Evolutionary conservation across 306 rosid genomes (phyloP).

Genomic region (Dryas octopetala): DNA sequence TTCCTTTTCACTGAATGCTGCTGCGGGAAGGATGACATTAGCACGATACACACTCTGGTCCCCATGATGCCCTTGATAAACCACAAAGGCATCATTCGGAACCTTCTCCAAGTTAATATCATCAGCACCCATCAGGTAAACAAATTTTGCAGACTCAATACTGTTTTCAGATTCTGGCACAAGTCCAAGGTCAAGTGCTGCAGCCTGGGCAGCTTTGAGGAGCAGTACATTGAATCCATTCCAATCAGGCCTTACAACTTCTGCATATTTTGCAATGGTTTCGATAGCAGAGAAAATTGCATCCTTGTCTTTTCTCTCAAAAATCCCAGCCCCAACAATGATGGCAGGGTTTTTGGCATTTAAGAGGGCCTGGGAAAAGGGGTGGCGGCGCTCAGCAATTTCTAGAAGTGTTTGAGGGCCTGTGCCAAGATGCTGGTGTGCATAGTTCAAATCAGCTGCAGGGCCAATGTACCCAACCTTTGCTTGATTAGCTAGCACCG

Average conservation of each 20-base stretch:
- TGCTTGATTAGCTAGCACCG: constrained; percentile 72
- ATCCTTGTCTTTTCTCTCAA: constrained; percentile 86
- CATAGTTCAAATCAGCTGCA: constrained; percentile 71
- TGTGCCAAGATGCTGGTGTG: constrained; percentile 80
- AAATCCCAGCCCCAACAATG: constrained; percentile 82
- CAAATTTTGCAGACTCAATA: constrained; percentile 79
- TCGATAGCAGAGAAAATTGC: constrained; percentile 72
- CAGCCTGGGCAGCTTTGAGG: constrained; percentile 94
- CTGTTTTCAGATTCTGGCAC: constrained; percentile 82
- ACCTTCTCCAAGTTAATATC: constrained; percentile 68
- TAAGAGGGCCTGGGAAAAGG: constrained; percentile 58
- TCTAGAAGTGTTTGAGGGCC: constrained; percentile 82
- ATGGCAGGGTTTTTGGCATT: constrained; percentile 84
- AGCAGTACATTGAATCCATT: constrained; percentile 89
- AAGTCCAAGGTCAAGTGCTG: constrained; percentile 98
- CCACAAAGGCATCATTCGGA: constrained; percentile 85
- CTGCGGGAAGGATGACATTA: constrained; percentile 74
- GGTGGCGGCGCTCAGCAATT: constrained; percentile 81
- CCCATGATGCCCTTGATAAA: constrained; percentile 98
- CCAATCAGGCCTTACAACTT: constrained; percentile 86
- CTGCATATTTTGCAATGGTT: constrained; percentile 56
- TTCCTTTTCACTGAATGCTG: constrained; percentile 97
- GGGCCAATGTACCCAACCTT: constrained; percentile 94
- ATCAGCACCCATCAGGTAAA: constrained; percentile 98
- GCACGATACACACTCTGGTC: constrained; percentile 89